A percentile compares a stretch with the other conserved stretches of the same genome.
These are phyloP conservation scores for Lichenothelia convexa DNA, from an alignment of 495 filamentous ascomycete species.

Conservation along the genomic window DNA sequence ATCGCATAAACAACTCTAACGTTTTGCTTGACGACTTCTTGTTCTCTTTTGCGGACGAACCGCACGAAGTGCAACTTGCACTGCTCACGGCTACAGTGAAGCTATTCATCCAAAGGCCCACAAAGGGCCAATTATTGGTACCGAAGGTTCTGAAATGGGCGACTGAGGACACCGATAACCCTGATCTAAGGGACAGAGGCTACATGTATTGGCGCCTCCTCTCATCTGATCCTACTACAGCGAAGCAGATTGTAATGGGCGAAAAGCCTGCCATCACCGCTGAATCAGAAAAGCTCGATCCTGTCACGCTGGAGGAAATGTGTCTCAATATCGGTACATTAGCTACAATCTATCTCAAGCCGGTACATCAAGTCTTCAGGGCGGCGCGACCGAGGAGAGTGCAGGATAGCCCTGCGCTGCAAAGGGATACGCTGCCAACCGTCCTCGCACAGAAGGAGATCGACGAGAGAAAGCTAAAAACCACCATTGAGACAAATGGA, in stretches of 20 bases:
- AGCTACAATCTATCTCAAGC: constrained; percentile 93
- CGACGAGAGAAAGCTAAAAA: constrained; percentile 4
- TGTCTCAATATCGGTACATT: constrained; percentile 92
- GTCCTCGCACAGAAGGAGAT: constrained; percentile 11
- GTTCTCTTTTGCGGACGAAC: constrained; percentile 81
- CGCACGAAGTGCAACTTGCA: constrained; percentile 85
- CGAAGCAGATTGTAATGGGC: constrained; percentile 85
- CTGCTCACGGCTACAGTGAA: constrained; percentile 94
- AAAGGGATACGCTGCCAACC: constrained; percentile 41
- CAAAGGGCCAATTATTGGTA: constrained; percentile 83
- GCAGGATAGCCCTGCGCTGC: constrained; percentile 65
- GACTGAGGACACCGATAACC: constrained; percentile 96
- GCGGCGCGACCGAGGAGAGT: constrained; percentile 64
- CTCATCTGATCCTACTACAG: constrained; percentile 76
- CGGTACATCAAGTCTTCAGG: constrained; percentile 94
- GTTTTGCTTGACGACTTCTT: constrained; percentile 88
- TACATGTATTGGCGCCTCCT: constrained; percentile 99
- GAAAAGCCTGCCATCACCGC: constrained; percentile 94
- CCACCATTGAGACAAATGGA: constrained; percentile 2
- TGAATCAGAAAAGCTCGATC: constrained; percentile 86
- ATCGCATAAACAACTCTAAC: constrained; percentile 90
- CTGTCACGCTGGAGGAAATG: constrained; percentile 84
- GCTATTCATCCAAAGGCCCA: constrained; percentile 91
- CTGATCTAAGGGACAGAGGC: constrained; percentile 82
- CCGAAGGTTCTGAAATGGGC: constrained; percentile 97